Conservation (phyloP, 805 yeast species). For the Ogataea pilisensis region DNA sequence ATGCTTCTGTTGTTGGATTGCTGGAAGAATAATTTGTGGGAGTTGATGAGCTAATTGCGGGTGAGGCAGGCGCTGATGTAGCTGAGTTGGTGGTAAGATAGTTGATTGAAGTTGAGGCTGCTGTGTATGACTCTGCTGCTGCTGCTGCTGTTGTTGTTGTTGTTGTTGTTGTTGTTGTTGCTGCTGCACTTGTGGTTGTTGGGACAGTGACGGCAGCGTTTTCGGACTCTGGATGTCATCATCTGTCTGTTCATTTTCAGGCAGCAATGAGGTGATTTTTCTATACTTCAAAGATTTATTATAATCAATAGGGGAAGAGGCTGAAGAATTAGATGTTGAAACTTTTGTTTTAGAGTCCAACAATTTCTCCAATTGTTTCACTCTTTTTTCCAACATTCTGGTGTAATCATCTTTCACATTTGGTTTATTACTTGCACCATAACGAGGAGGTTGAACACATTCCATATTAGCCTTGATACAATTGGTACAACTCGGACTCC, state of each 20-base stretch:
- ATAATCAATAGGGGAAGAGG: neutral
- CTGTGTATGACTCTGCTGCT: too few species aligned
- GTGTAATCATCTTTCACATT: slow-evolving; percentile 56
- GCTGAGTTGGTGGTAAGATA: neutral
- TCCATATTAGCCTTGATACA: slow-evolving; percentile 60
- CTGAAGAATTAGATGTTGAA: slow-evolving; percentile 2
- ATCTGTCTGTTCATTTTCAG: neutral
- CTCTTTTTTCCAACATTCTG: slow-evolving; percentile 48
- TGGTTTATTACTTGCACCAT: slow-evolving; percentile 36
- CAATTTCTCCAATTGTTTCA: slow-evolving; percentile 46
- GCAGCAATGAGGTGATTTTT: slow-evolving; percentile 23
- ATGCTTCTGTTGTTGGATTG: neutral
- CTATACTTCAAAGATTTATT: slow-evolving; percentile 25
- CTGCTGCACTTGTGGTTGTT: slow-evolving; percentile 5
- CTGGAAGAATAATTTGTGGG: slow-evolving; percentile 2
- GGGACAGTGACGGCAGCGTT: neutral
- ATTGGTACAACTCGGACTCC: slow-evolving; percentile 60
- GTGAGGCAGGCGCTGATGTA: neutral
- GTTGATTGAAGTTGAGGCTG: neutral
- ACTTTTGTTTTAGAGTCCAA: slow-evolving; percentile 29
- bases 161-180: slow-evolving; percentile 5
- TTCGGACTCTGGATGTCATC: neutral
- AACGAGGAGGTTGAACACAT: slow-evolving; percentile 63
- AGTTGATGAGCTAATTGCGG: neutral
- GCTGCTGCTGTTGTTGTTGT: neutral